Conservation (phyloP, 129 eudicot species). For the Gnaphalium uliginosum region DNA sequence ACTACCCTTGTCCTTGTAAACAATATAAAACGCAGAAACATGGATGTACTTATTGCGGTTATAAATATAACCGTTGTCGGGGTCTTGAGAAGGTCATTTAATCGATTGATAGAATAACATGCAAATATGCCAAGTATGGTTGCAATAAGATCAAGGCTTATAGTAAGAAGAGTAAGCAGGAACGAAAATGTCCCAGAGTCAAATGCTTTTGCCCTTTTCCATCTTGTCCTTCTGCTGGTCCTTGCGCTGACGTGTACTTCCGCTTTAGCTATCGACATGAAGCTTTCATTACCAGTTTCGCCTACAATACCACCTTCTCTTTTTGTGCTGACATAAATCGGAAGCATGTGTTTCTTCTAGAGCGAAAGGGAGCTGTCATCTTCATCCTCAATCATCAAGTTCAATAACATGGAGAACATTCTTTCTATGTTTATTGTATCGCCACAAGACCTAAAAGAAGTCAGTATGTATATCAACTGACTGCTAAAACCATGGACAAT, state of each 20-base stretch:
- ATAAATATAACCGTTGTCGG: slow-evolving; percentile 56
- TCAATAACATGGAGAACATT: slow-evolving; percentile 26
- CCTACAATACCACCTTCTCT: slow-evolving; percentile 22
- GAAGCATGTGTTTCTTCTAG: slow-evolving; percentile 44
- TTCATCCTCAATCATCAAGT: slow-evolving; percentile 39
- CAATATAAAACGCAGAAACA: too few species aligned
- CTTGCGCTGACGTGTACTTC: slow-evolving; percentile 25
- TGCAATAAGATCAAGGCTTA: slow-evolving; percentile 42
- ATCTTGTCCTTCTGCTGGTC: slow-evolving; percentile 37
- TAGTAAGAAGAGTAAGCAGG: background rate
- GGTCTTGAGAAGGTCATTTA: slow-evolving; percentile 64
- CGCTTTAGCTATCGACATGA: slow-evolving; percentile 38
- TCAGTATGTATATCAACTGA: slow-evolving; percentile 33
- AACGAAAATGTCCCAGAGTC: background rate
- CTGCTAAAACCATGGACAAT: slow-evolving; percentile 11
- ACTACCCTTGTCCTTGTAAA: too few species aligned
- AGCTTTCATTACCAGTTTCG: slow-evolving; percentile 21
- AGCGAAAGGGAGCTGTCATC: slow-evolving; percentile 8
- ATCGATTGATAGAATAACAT: slow-evolving; percentile 39
- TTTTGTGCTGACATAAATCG: slow-evolving; percentile 19
- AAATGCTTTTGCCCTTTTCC: slow-evolving; percentile 41
- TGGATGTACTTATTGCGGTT: slow-evolving; percentile 49
- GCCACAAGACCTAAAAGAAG: slow-evolving; percentile 32
- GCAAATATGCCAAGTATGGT: slow-evolving; percentile 39
- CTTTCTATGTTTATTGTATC: slow-evolving; percentile 38